A percentile compares a stretch with the other conserved stretches of the same genome.
Evolutionary conservation across 176 grass and related monocot species (phyloP).

Genomic region (Thinopyrum elongatum): DNA sequence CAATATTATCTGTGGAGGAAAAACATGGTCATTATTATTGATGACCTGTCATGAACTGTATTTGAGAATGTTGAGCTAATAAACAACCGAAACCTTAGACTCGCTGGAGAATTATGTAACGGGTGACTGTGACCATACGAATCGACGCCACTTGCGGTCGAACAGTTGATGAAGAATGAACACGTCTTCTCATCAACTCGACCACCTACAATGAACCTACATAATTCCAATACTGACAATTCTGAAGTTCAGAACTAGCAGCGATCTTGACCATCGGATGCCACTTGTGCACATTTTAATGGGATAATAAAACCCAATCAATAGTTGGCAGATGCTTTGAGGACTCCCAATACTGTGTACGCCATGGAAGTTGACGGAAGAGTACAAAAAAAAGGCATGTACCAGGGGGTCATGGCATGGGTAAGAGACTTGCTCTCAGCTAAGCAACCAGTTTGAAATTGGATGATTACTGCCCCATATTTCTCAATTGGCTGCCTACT

Average conservation of each 20-base stretch:
- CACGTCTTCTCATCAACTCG: not conserved
- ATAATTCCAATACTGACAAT: not conserved
- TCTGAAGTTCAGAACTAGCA: not conserved
- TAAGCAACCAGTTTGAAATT: constrained; percentile 31
- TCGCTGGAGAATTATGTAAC: not conserved
- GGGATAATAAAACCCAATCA: not conserved
- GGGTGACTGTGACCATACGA: not conserved
- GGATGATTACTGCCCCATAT: not conserved
- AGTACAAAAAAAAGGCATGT: constrained; percentile 14
- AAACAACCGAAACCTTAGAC: not conserved
- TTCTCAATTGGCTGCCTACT: not conserved
- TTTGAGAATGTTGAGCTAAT: not conserved
- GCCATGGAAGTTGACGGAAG: constrained; percentile 29
- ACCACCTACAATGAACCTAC: not conserved
- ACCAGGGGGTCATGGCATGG: not conserved
- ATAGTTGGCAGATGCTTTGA: constrained; percentile 22
- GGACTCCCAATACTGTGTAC: constrained; percentile 24
- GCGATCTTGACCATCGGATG: not conserved
- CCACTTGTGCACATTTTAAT: constrained; percentile 31
- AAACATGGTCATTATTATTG: not conserved
- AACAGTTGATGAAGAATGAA: not conserved
- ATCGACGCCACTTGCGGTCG: not conserved
- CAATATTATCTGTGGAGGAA: not conserved
- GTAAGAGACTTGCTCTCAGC: constrained; percentile 17
- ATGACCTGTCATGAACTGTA: not conserved